Evolutionary conservation across 148 eudicot genomes (phyloP).

Genomic region (Polygonum aviculare): DNA sequence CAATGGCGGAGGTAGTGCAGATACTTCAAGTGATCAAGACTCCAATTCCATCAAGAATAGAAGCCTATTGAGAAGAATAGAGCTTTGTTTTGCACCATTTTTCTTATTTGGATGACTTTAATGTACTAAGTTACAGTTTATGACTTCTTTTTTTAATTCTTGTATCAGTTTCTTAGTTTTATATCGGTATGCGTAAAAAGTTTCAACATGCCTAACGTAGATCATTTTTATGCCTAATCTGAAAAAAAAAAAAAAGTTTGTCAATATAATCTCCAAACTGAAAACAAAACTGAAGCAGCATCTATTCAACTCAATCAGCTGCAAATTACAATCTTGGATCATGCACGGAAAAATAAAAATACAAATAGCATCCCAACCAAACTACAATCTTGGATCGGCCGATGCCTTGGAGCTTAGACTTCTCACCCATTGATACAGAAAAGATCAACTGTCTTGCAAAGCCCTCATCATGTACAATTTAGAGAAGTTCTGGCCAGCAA

Average conservation of each 20-base stretch:
- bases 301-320: not conserved
- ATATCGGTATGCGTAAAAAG: not conserved
- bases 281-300: not conserved
- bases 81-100: not conserved
- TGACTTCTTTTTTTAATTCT: not conserved
- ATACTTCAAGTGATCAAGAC: slow-evolving; percentile 86
- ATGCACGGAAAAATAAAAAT: not conserved
- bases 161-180: not conserved
- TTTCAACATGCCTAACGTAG: not conserved
- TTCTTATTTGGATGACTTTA: not conserved
- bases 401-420: not conserved
- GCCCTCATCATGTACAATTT: slow-evolving; percentile 75
- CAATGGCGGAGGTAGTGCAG: slow-evolving; percentile 93
- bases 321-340: not conserved
- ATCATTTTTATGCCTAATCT: not conserved
- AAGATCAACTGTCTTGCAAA: slow-evolving; percentile 55
- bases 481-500: slow-evolving; percentile 89
- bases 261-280: not conserved
- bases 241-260: not conserved
- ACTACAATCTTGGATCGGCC: not conserved
- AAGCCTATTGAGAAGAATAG: slow-evolving; percentile 20
- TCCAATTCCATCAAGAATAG: slow-evolving; percentile 60
- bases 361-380: not conserved
- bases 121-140: not conserved
- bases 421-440: not conserved